phyloP scores from a whole-genome alignment of 495 filamentous ascomycete genomes.

The Penicillium chermesinum region DNA sequence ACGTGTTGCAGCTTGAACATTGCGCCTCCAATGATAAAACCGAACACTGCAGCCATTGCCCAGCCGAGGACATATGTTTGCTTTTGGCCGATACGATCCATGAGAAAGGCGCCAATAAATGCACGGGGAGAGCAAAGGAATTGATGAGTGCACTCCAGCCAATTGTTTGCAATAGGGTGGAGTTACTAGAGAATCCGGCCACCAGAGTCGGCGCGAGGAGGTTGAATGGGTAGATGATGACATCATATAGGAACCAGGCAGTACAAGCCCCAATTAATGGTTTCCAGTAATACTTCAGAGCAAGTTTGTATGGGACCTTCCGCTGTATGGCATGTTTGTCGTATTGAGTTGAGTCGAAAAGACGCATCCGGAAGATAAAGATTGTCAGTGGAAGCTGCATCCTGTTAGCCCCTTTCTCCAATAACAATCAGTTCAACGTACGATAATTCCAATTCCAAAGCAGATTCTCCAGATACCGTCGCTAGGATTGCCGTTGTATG shows the following conservation, averaged over 20 bases:
- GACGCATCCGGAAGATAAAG: conserved; percentile 36
- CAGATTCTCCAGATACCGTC: conserved; percentile 33
- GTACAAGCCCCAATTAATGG: conserved; percentile 37
- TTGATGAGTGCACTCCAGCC: conserved; percentile 31
- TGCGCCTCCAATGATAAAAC: conserved; percentile 45
- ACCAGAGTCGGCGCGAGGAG: conserved; percentile 38
- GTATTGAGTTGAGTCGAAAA: conserved; percentile 36
- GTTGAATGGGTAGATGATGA: conserved; percentile 38
- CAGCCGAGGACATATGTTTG: conserved; percentile 45
- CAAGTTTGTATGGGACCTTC: conserved; percentile 29
- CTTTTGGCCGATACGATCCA: conserved; percentile 46
- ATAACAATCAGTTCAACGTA: conserved; percentile 10
- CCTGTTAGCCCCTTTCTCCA: too few relatives aligned
- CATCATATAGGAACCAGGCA: conserved; percentile 41
- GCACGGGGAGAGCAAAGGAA: conserved; percentile 45
- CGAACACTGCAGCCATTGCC: conserved; percentile 35
- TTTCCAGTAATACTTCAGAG: conserved; percentile 36
- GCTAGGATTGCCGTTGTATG: conserved; percentile 18
- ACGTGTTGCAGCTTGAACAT: conserved; percentile 36
- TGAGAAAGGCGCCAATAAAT: conserved; percentile 41
- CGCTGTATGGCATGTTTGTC: conserved; percentile 33
- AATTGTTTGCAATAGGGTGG: conserved; percentile 17
- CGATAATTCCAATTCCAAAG: conserved; percentile 32
- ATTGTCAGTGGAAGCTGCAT: conserved; percentile 31
- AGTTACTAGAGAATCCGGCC: conserved; percentile 29